A percentile compares a stretch with the other conserved stretches of the same genome.
phyloP scores from a whole-genome alignment of 2,329 filamentous ascomycete species.

The Talaromyces funiculosus region DNA sequence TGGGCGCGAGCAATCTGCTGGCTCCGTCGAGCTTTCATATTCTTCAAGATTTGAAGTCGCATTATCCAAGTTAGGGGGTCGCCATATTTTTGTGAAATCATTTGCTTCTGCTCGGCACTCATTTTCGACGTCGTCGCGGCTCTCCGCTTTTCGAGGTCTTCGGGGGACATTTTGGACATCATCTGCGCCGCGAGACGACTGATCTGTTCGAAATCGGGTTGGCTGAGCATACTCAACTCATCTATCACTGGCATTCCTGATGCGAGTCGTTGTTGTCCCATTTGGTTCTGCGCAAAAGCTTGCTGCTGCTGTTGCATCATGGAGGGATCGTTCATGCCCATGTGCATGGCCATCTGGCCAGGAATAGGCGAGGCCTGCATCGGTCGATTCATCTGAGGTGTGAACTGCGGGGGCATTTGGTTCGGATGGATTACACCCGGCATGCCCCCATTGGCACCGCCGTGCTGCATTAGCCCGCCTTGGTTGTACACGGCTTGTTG shows the following conservation, averaged over 20 bases:
- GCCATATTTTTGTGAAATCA: conserved; percentile 40
- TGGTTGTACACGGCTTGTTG: conserved; percentile 21
- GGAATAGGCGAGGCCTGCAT: conserved; percentile 48
- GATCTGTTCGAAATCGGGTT: conserved; percentile 42
- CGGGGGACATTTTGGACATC: conserved; percentile 38
- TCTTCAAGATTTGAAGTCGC: conserved; percentile 43
- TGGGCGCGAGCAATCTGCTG: conserved; percentile 28
- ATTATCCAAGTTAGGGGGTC: conserved; percentile 50
- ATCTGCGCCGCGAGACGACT: conserved; percentile 44
- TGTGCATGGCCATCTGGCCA: conserved; percentile 33
- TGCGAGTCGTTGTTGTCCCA: conserved; percentile 25
- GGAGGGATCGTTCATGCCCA: conserved; percentile 30
- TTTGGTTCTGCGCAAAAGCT: conserved; percentile 11
- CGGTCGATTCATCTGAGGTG: conserved; percentile 46
- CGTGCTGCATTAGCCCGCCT: conserved; percentile 32
- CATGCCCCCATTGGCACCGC: conserved; percentile 26
- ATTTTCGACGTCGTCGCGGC: conserved; percentile 39
- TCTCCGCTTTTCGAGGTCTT: conserved; percentile 46
- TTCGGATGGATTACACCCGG: conserved; percentile 32
- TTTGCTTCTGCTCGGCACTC: conserved; percentile 45
- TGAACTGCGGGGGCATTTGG: conserved; percentile 42
- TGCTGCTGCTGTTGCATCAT: conserved; percentile 27
- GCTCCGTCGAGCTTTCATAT: conserved; percentile 32
- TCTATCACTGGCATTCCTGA: conserved; percentile 26
- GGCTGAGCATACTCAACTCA: conserved; percentile 32